Evolutionary conservation across 2,329 filamentous ascomycete genomes (phyloP).

Genomic region (Xylariaceae sp.): DNA sequence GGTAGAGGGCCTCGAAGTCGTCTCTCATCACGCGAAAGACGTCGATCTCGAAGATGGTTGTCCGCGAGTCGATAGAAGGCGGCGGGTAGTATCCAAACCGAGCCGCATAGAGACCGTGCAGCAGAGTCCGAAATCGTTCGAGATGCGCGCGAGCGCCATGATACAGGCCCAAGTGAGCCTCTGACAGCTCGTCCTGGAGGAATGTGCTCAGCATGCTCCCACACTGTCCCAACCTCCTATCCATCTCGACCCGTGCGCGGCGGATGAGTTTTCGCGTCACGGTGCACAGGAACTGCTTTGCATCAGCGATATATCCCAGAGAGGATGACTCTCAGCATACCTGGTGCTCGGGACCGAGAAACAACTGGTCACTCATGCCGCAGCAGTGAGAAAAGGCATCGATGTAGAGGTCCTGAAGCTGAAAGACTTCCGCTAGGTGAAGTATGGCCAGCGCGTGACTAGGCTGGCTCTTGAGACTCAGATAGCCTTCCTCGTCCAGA

Average conservation of each 20-base stretch:
- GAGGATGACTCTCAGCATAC: slow-evolving; percentile 32
- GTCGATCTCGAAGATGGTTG: slow-evolving; percentile 46
- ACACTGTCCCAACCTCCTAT: slow-evolving; percentile 51
- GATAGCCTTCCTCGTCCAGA: slow-evolving; percentile 61
- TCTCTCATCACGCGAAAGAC: slow-evolving; percentile 54
- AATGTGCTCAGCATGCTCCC: slow-evolving; percentile 56
- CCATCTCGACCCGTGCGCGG: slow-evolving; percentile 56
- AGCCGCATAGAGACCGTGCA: slow-evolving; percentile 58
- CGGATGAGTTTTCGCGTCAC: slow-evolving; percentile 59
- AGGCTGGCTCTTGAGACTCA: slow-evolving; percentile 56
- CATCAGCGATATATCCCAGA: slow-evolving; percentile 13
- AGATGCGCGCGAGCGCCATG: slow-evolving; percentile 57
- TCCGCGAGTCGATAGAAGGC: slow-evolving; percentile 30
- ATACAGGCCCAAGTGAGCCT: slow-evolving; percentile 57
- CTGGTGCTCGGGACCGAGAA: slow-evolving; percentile 50
- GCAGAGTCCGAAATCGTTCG: slow-evolving; percentile 62
- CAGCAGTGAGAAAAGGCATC: slow-evolving; percentile 72
- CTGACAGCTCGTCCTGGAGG: slow-evolving; percentile 62
- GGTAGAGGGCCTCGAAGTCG: slow-evolving; percentile 66
- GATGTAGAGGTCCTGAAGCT: slow-evolving; percentile 57
- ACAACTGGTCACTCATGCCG: slow-evolving; percentile 62
- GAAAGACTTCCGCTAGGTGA: slow-evolving; percentile 59
- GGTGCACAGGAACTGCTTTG: slow-evolving; percentile 37
- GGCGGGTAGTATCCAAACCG: slow-evolving; percentile 70
- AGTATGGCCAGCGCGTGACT: slow-evolving; percentile 62